A percentile compares a stretch with the other conserved stretches of the same genome.
Evolutionary conservation across 1,139 yeast species (phyloP).

Genomic region (Kluyveromyces sp.): DNA sequence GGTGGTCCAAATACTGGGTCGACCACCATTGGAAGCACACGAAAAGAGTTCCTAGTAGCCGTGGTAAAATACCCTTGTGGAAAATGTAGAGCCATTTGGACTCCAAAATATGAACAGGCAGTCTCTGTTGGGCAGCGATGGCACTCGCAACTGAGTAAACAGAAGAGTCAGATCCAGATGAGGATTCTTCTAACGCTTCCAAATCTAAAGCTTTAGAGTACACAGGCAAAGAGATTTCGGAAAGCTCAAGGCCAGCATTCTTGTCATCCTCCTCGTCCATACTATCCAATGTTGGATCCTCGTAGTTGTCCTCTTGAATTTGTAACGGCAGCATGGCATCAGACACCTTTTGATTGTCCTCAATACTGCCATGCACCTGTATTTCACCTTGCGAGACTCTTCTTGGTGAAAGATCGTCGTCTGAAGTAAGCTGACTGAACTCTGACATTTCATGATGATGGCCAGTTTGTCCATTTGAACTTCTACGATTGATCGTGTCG

Average conservation of each 20-base stretch:
- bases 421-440: not conserved
- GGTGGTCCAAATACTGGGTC: slow-evolving; percentile 66
- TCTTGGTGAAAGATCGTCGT: not conserved
- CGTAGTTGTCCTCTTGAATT: not conserved
- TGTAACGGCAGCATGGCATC: not conserved
- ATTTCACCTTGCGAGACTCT: not conserved
- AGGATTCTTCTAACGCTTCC: not conserved
- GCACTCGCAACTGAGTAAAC: not conserved
- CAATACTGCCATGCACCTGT: too few relatives aligned
- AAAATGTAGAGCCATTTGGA: slow-evolving; percentile 21
- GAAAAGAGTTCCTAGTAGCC: slow-evolving; percentile 35
- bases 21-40: slow-evolving; percentile 63
- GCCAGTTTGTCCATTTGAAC: not conserved
- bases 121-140: slow-evolving; percentile 1
- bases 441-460: not conserved
- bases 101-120: slow-evolving; percentile 4
- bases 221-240: not conserved
- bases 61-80: slow-evolving; percentile 29
- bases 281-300: not conserved
- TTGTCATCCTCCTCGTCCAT: slow-evolving; percentile 3
- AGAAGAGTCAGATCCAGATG: not conserved
- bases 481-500: not conserved
- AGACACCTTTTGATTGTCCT: too few relatives aligned
- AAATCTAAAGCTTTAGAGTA: not conserved
- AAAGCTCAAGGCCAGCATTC: slow-evolving; percentile 1